Conservation (phyloP, 257 asterid genomes). For the Nicotiana noctiflora region DNA sequence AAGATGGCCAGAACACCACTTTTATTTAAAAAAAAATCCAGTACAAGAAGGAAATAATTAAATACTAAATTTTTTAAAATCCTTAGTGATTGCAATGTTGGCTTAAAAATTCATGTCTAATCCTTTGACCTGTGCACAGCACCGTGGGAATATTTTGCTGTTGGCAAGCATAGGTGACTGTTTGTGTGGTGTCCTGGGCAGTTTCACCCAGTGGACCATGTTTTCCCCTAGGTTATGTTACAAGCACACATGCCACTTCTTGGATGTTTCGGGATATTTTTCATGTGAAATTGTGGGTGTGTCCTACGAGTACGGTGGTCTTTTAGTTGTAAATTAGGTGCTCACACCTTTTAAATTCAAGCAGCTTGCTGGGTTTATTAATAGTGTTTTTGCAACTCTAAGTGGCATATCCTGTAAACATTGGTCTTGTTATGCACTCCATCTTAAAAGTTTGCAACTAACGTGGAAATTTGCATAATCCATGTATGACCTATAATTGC, state of each 20-base stretch:
- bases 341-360: background rate
- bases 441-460: background rate
- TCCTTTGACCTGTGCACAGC: no score
- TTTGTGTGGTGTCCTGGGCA: background rate
- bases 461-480: background rate
- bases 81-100: no score
- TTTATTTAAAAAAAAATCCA: no score
- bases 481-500: background rate
- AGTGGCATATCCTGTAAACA: background rate
- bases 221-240: background rate
- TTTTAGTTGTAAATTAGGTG: slow-evolving; percentile 1
- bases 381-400: background rate
- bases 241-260: background rate
- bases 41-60: no score
- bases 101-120: no score
- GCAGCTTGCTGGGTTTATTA: background rate
- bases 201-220: background rate
- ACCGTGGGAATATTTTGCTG: no score
- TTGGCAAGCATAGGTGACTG: no score
- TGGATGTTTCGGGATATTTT: background rate
- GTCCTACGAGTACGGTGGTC: background rate
- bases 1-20: no score
- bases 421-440: background rate
- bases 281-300: background rate
- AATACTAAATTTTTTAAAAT: no score